Conservation (phyloP, 768 basidiomycete species). For the Clitopilus hobsonii region DNA sequence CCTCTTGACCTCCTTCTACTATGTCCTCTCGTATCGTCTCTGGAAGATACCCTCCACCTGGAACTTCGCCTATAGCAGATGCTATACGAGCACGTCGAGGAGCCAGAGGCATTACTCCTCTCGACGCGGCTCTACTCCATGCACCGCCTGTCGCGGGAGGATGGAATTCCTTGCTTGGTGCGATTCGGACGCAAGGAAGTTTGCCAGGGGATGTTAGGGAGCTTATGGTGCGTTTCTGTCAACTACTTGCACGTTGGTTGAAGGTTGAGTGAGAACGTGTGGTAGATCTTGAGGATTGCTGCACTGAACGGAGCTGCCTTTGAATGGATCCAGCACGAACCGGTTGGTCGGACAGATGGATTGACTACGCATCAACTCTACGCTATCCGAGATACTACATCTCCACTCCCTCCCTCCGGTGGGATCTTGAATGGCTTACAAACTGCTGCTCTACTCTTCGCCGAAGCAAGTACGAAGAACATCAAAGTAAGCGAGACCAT, state of each 20-base stretch:
- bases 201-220: conserved; percentile 46
- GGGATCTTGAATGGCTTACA: conserved; percentile 43
- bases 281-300: conserved; percentile 45
- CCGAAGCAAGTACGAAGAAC: conserved; percentile 52
- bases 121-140: conserved; percentile 46
- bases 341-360: conserved; percentile 43
- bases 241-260: background rate
- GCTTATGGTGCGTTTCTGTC: conserved; percentile 34
- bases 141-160: conserved; percentile 44
- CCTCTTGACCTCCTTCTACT: background rate
- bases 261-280: too few species aligned
- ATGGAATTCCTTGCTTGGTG: conserved; percentile 46
- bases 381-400: conserved; percentile 44
- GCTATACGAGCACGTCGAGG: conserved; percentile 45
- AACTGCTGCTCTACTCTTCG: conserved; percentile 48
- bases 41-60: conserved; percentile 39
- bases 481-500: conserved; percentile 39
- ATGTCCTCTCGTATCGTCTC: conserved; percentile 34
- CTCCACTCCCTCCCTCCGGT: conserved; percentile 32
- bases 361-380: conserved; percentile 51
- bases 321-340: conserved; percentile 57
- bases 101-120: conserved; percentile 40
- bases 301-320: conserved; percentile 45
- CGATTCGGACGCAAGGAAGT: conserved; percentile 41
- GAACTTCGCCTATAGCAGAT: conserved; percentile 40